Conservation (phyloP, 2,329 filamentous ascomycete genomes). For the Ophiostoma triangulosporum region DNA sequence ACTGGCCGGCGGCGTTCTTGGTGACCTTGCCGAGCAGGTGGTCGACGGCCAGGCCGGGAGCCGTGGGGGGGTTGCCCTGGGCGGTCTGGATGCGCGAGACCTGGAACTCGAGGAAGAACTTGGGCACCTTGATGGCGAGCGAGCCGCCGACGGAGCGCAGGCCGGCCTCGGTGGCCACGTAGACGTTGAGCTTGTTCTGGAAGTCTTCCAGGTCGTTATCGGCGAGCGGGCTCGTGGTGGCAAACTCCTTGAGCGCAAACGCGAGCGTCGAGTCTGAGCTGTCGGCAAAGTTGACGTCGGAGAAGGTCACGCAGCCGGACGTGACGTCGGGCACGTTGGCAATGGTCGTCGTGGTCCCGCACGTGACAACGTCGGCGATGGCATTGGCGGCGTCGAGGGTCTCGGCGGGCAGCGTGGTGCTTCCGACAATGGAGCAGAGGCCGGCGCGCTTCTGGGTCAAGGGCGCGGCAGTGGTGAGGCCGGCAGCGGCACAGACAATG, state of each 20-base stretch:
- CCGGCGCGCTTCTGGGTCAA: slow-evolving; percentile 6
- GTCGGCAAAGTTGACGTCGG: slow-evolving; percentile 40
- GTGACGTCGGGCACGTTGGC: slow-evolving; percentile 42
- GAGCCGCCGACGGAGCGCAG: slow-evolving; percentile 38
- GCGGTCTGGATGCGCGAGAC: slow-evolving; percentile 45
- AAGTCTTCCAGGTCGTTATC: slow-evolving; percentile 35
- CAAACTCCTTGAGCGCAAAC: slow-evolving; percentile 41
- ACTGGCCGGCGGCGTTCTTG: slow-evolving; percentile 38
- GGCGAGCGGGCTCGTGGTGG: slow-evolving; percentile 35
- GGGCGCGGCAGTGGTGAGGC: slow-evolving; percentile 6
- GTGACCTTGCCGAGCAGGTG: slow-evolving; percentile 44
- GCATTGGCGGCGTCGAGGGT: slow-evolving; percentile 27
- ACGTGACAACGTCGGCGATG: slow-evolving; percentile 34
- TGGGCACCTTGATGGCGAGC: slow-evolving; percentile 46
- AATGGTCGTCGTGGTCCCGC: slow-evolving; percentile 32
- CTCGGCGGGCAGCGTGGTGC: slow-evolving; percentile 35
- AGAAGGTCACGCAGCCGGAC: slow-evolving; percentile 36
- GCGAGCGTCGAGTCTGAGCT: slow-evolving; percentile 34
- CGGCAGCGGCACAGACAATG: slow-evolving; percentile 9
- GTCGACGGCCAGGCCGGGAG: slow-evolving; percentile 38
- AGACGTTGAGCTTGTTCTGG: slow-evolving; percentile 40
- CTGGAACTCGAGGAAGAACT: slow-evolving; percentile 49
- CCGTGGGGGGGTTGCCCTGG: slow-evolving; percentile 38
- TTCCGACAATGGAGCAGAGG: slow-evolving; percentile 41
- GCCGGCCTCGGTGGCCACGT: slow-evolving; percentile 46